Conservation (phyloP, 2,329 filamentous ascomycete genomes). For the Microdochium paspali region DNA sequence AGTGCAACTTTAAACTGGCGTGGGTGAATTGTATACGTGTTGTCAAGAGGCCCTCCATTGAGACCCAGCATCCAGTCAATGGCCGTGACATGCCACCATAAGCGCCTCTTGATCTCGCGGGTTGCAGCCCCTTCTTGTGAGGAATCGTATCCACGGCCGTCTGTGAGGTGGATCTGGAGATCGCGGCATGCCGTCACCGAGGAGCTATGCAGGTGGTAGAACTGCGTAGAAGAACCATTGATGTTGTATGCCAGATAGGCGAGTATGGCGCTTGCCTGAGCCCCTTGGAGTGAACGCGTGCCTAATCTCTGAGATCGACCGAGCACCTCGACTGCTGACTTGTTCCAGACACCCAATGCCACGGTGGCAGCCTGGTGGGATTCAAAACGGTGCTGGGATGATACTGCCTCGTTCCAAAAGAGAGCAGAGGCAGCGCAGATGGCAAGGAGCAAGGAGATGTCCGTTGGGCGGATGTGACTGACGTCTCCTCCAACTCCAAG, state of each 20-base stretch:
- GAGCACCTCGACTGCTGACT: constrained; percentile 23
- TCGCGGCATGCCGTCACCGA: constrained; percentile 21
- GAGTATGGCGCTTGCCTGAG: constrained; percentile 26
- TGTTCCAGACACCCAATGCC: constrained; percentile 9
- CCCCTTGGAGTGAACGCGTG: constrained; percentile 20
- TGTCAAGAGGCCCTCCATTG: constrained; percentile 23
- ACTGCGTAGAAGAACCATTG: constrained; percentile 24
- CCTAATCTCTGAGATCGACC: constrained; percentile 20
- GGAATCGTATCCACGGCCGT: constrained; percentile 17
- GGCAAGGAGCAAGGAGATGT: constrained; percentile 15
- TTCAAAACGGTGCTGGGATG: constrained; percentile 4
- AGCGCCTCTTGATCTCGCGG: constrained; percentile 26
- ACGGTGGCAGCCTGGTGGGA: constrained; percentile 9
- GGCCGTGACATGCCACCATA: constrained; percentile 33
- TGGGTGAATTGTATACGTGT: constrained; percentile 25
- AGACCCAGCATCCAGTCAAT: constrained; percentile 30
- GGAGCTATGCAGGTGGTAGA: constrained; percentile 18
- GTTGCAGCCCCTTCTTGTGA: constrained; percentile 12
- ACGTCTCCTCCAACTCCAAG: constrained; percentile 3
- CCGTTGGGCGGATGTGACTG: constrained; percentile 6
- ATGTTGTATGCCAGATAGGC: constrained; percentile 27
- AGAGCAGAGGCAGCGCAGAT: constrained; percentile 18
- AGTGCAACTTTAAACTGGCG: constrained; percentile 27
- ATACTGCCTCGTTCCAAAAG: constrained; percentile 10
- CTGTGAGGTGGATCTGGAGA: constrained; percentile 27